Base-by-base conservation (phyloP, 805 yeast genomes). In the Starmerella stigmatis region DNA sequence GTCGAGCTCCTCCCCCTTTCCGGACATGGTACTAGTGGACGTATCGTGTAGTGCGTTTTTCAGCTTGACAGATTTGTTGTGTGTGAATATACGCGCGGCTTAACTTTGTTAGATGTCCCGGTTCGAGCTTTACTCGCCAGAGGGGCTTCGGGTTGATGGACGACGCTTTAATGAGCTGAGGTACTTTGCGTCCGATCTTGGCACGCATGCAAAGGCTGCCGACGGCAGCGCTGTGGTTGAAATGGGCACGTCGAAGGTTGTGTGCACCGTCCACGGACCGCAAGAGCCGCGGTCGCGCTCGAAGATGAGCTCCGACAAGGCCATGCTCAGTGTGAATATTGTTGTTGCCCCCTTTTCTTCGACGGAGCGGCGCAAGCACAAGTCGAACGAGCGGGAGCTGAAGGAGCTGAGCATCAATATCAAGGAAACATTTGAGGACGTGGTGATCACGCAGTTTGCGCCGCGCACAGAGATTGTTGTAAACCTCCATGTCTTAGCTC, bases 141-240 rank as follows among this genome's bases (percentile, higher is more conserved):
- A 92, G 64, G 98, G 98, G 4, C 71, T 92, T 38, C 71, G 98
- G 52, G 68, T 47, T 12, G 97, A 92, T 61, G 98, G 98, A 2
- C 76, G 98, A 56, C 73, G 98, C 51, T 86, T 92, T 86, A 86
- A 89, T 57, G 98, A 92, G 62, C 71, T 88, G 35, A 78, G 97
- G 41, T 72, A 79, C 25, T 84, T 92, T 57, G 76, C 75, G 30
- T 83, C 94, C 59, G 74, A 77, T 16, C 77, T 85, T 44, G 86
- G 86, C 58, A 86, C 97, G 1, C 96, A 88, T 57, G 86, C 95
- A 5, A 76, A 73, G 54, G 50, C 63, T 1, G 73, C 92, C 2
- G 96, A 89, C 64, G 98, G 97, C 6, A 88, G 96, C 1, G 78
- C 96, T 2, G 81, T 80, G 54, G 78, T 92, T 17, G 92, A 88